A percentile compares a stretch with the other conserved stretches of the same genome.
phyloP scores from a whole-genome alignment of 148 eudicot genomes.

The Camellia granthamiana region DNA sequence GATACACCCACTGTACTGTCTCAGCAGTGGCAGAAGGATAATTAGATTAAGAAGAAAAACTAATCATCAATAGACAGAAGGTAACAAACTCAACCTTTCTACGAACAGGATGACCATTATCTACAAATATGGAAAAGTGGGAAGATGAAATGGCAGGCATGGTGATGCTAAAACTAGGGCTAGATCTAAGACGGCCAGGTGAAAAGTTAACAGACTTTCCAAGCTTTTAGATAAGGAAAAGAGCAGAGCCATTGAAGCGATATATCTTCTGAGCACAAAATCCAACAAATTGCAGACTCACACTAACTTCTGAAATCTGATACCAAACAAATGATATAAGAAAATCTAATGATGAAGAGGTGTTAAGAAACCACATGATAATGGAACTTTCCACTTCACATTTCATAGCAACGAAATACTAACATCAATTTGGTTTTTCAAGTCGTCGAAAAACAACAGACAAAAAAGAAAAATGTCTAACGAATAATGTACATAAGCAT shows the following conservation, averaged over 20 bases:
- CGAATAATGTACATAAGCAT: not conserved
- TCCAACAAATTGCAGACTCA: not conserved
- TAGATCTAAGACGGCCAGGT: not conserved
- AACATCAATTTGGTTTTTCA: not conserved
- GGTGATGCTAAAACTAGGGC: not conserved
- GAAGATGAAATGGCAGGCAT: not conserved
- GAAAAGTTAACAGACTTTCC: not conserved
- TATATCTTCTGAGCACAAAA: not conserved
- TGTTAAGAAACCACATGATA: not conserved
- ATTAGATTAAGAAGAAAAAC: constrained; percentile 10
- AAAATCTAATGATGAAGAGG: not conserved
- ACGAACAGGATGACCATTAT: not conserved
- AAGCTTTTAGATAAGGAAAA: not conserved
- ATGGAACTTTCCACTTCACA: not conserved
- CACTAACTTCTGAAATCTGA: not conserved
- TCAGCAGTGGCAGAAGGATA: constrained; percentile 5
- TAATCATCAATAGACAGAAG: not conserved
- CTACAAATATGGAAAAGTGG: not conserved
- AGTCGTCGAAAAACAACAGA: too few species aligned
- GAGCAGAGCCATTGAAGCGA: not conserved
- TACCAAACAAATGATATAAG: not conserved
- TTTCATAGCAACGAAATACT: not conserved
- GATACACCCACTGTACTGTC: constrained; percentile 30
- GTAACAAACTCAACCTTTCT: not conserved
- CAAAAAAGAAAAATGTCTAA: too few species aligned